Base-by-base conservation (phyloP, 1,284 basidiomycete genomes). In the Boletus austroedulis region DNA sequence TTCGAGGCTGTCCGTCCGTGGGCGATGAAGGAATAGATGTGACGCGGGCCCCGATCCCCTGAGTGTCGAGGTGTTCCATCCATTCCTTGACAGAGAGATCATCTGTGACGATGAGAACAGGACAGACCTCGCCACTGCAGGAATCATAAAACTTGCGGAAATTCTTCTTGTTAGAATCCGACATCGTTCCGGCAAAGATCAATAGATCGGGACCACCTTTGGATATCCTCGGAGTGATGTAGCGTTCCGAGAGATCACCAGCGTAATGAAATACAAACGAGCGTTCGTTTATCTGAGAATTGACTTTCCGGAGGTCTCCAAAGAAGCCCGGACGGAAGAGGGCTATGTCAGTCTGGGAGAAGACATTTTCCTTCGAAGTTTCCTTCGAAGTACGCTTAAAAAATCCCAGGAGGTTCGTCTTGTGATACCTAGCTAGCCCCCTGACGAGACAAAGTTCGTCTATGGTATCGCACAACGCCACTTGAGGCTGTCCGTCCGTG, bases 361-460 rank as follows among this genome's bases (percentile, higher is more conserved):
- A 67, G 9, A 12, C 19, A n/a, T 49, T 32, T 21, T 59, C 65
- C 55, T 24, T 68, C 19, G 40, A n/a, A n/a, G n/a, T n/a, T n/a
- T n/a, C 1, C 46, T 24, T 60, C n/a, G n/a, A n/a, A n/a, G n/a
- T n/a, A 12, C 65, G 69, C 36, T 50, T 32, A 29, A 70, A 67
- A 29, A 70, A 45, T 26, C 41, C 55, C 26, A 68, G 47, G 23
- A 71, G 6, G 41, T 45, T 59, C 10, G 23, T 46, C 45, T 44
- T 60, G 17, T 60, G 60, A 32, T 60, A 63, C 48, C 64, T 71
- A 15, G 59, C 64, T 29, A 60, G 50, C 19, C 49, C 69, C 31
- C 67, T 68, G 36, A 68, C 60, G 6, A 68, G 65, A 55, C 66
- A 70, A 2, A 68, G 40, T 15, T 71, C 69, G 38, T 68, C 67